Conservation (phyloP, 2,329 filamentous ascomycete genomes). For the Xylaria sp. region DNA sequence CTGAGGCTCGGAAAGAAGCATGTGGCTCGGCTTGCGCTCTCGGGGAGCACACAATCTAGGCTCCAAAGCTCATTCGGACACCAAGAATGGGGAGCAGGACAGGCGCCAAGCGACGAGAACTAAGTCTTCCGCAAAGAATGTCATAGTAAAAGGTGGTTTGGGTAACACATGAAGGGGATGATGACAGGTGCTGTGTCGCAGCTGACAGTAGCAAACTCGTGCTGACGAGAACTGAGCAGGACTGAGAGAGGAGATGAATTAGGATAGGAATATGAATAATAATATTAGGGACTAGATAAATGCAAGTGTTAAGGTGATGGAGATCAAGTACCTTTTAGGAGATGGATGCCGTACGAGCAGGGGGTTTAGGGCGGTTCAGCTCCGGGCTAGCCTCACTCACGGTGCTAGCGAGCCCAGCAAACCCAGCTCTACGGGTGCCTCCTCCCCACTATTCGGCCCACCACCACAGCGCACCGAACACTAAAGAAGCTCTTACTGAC, state of each 20-base stretch:
- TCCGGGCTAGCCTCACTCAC: constrained; percentile 29
- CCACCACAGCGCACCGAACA: background rate
- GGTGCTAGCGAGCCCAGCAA: constrained; percentile 16
- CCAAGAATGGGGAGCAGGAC: constrained; percentile 12
- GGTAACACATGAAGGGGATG: constrained; percentile 16
- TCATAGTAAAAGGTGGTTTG: constrained; percentile 28
- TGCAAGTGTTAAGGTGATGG: constrained; percentile 1
- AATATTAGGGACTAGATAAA: constrained; percentile 6
- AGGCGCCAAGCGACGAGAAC: constrained; percentile 25
- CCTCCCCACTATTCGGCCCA: constrained; percentile 19
- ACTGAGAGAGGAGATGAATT: constrained; percentile 4
- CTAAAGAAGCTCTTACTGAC: background rate
- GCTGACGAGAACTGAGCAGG: constrained; percentile 18
- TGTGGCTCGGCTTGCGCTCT: constrained; percentile 23
- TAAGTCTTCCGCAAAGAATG: constrained; percentile 16
- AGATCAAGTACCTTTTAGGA: constrained; percentile 20
- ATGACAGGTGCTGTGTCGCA: background rate
- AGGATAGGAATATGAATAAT: background rate
- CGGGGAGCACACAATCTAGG: constrained; percentile 27
- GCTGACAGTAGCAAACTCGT: background rate
- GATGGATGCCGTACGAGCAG: constrained; percentile 12
- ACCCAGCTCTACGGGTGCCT: constrained; percentile 31
- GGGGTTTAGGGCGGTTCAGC: constrained; percentile 31
- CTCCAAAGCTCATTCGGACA: constrained; percentile 26
- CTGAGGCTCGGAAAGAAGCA: constrained; percentile 12